Base-by-base conservation (phyloP, 140 eudicot species). In the Artemisia princeps region DNA sequence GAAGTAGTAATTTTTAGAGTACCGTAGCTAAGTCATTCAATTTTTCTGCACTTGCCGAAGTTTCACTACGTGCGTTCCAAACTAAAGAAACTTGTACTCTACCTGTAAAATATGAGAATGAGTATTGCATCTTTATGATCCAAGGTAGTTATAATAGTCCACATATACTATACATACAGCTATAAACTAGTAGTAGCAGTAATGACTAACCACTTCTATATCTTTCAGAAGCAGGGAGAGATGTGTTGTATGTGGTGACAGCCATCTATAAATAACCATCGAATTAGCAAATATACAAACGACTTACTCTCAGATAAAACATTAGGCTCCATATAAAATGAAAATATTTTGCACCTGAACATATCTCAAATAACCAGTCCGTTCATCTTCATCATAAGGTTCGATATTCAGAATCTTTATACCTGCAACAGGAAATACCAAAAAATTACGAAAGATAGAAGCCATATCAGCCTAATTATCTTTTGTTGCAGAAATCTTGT, bases 11-110 rank as follows among this genome's bases (percentile, higher is more conserved):
- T 40, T 40, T 2, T 62, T 40, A 19, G n/a, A 57, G 46, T 80
- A 87, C 97, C 54, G 82, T 81, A 53, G 97, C 95, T 72, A 91
- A 76, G 54, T 84, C 84, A 46, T 69, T 83, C 63, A 91, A 70
- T 70, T 85, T 87, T 10, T 79, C 82, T 9, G 79, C 78, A 74
- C 76, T 77, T 42, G 91, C 83, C 11, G 95, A 81, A 70, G 71
- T 87, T 80, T 91, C 98, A 60, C 74, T 91, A 68, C 92, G 87
- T 61, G 96, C 81, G 68, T 88, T 91, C 98, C 98, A 91, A 62
- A 91, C 95, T 77, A 87, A 64, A 57, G 96, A 50, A 73, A 91
- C 84, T 77, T 91, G 95, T 63, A 91, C 98, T 78, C 82, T 85
- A 66, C 95, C 96, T 88, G 83, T 13, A 26, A 26, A 26, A 26